These are phyloP conservation scores for Citrullus mucosospermus DNA, from an alignment of 306 rosid species.

Conservation along the genomic window DNA sequence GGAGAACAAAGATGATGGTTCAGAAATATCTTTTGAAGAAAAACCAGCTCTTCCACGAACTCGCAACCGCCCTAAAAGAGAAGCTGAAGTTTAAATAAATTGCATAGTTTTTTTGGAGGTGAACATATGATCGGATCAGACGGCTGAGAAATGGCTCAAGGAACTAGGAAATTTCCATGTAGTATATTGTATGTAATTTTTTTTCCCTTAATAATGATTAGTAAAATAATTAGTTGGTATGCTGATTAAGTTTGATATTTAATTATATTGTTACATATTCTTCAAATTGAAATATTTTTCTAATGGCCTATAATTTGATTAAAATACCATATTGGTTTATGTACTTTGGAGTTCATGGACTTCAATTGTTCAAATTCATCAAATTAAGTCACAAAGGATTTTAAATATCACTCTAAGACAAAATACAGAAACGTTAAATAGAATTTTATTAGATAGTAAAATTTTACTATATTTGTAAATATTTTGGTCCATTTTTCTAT, in stretches of 20 bases:
- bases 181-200: neutral
- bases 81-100: constrained; percentile 14
- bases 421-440: too few species aligned
- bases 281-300: neutral
- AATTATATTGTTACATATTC: neutral
- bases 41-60: constrained; percentile 48
- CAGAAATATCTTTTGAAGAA: constrained; percentile 22
- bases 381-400: too few species aligned
- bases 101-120: neutral
- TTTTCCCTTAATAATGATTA: neutral
- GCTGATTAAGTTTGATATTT: neutral
- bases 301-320: too few species aligned
- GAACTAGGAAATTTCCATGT: neutral
- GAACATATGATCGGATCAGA: neutral
- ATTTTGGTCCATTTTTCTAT: too few species aligned
- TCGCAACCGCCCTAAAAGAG: constrained; percentile 79
- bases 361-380: too few species aligned
- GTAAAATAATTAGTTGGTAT: neutral
- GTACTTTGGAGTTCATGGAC: too few species aligned
- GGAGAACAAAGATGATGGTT: constrained; percentile 16
- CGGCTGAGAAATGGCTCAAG: neutral
- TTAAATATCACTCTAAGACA: too few species aligned
- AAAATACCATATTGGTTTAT: too few species aligned
- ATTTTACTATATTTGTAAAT: too few species aligned
- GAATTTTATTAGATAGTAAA: too few species aligned